Evolutionary conservation across 371 early-diverging fungal genomes (phyloP).

Genomic region (Mortierella sp.): DNA sequence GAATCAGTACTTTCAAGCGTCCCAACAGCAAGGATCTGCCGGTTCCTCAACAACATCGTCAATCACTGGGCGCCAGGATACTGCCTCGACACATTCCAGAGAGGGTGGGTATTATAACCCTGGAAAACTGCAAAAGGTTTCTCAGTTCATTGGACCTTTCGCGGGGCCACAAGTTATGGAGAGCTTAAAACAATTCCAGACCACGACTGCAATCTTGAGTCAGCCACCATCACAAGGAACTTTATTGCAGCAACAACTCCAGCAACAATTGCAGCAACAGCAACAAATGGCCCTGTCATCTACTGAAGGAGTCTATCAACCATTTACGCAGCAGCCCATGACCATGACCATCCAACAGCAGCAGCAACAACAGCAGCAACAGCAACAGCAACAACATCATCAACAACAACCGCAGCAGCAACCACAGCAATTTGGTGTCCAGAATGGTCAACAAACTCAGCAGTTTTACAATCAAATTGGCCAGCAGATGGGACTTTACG

Average conservation of each 20-base stretch:
- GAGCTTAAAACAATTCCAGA: constrained; percentile 45
- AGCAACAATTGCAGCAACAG: constrained; percentile 22
- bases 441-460: constrained; percentile 27
- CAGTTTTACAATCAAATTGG: constrained; percentile 46
- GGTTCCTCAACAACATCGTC: constrained; percentile 15
- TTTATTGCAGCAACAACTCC: constrained; percentile 21
- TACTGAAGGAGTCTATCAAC: constrained; percentile 25
- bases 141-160: constrained; percentile 48
- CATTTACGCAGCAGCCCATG: constrained; percentile 35
- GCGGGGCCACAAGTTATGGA: constrained; percentile 49
- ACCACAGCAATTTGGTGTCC: constrained; percentile 13
- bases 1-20: constrained; percentile 6
- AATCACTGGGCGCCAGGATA: constrained; percentile 22
- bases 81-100: not conserved
- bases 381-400: constrained; percentile 24
- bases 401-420: constrained; percentile 2
- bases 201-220: constrained; percentile 40
- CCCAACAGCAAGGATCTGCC: constrained; percentile 3
- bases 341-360: constrained; percentile 40
- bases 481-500: constrained; percentile 42
- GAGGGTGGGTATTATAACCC: constrained; percentile 27
- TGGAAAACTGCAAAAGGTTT: constrained; percentile 49
- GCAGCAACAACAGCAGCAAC: not conserved
- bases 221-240: constrained; percentile 18
- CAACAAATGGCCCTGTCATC: constrained; percentile 18